These are phyloP conservation scores for Penicillium sclerotigenum DNA, from an alignment of 2,329 filamentous ascomycete species.

Conservation along the genomic window DNA sequence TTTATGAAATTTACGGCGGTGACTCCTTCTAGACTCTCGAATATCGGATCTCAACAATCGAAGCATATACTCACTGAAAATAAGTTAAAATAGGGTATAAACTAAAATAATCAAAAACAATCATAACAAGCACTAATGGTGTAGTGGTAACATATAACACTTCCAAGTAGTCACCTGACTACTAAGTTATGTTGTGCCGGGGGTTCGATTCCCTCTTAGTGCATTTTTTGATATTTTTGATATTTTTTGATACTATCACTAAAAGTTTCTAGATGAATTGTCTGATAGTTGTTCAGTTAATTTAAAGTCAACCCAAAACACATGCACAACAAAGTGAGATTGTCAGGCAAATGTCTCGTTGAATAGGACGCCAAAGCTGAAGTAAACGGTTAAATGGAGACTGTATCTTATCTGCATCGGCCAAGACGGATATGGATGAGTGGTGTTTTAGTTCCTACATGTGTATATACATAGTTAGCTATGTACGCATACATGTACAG, in stretches of 20 bases:
- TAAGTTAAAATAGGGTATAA: not conserved
- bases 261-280: too few species aligned
- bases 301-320: too few species aligned
- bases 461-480: not conserved
- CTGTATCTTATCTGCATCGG: not conserved
- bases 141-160: constrained; percentile 10
- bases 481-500: not conserved
- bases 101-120: fast-evolving
- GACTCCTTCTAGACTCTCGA: not conserved
- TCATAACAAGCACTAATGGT: constrained; percentile 3
- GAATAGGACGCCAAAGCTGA: not conserved
- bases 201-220: constrained; percentile 9
- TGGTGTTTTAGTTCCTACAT: not conserved
- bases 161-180: not conserved
- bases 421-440: not conserved
- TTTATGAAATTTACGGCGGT: not conserved
- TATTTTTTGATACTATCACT: too few species aligned
- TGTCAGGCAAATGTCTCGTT: too few species aligned
- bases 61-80: not conserved
- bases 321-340: too few species aligned
- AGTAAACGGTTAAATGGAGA: not conserved
- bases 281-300: too few species aligned
- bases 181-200: constrained; percentile 4
- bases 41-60: not conserved
- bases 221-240: not conserved